Percentiles rank a stretch among this genome's conserved stretches.
phyloP scores from a whole-genome alignment of 2,329 filamentous ascomycete genomes.

The Periconia sp. region DNA sequence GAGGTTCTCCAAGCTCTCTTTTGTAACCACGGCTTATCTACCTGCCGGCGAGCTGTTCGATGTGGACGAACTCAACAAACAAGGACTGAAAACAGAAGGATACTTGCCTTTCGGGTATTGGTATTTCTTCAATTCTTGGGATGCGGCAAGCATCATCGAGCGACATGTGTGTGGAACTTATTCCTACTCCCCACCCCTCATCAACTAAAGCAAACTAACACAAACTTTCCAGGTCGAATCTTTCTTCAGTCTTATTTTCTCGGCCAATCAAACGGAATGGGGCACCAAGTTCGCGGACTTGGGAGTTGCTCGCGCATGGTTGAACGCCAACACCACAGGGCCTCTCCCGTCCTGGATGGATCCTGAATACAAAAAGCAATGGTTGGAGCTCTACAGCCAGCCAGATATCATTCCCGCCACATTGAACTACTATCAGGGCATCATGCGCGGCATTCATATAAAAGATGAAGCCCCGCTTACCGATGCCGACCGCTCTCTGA shows the following conservation, averaged over 20 bases:
- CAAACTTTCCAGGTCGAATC: neutral
- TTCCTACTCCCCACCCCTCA: neutral
- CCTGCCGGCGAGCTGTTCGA: neutral
- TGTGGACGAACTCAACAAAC: neutral
- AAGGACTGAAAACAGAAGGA: neutral
- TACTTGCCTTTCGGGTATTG: neutral
- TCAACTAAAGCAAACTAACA: neutral
- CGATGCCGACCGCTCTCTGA: neutral
- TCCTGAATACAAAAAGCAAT: neutral
- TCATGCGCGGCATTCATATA: neutral
- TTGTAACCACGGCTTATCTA: neutral
- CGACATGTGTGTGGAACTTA: neutral
- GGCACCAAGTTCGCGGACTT: neutral
- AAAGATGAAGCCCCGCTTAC: neutral
- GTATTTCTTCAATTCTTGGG: conserved; percentile 1
- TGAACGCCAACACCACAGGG: neutral
- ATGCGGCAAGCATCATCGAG: neutral
- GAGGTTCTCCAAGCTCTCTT: neutral
- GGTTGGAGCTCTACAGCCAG: neutral
- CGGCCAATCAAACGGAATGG: neutral
- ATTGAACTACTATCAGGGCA: neutral
- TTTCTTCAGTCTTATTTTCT: neutral
- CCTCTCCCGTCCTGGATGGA: neutral
- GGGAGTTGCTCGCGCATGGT: neutral
- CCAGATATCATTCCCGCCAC: neutral